phyloP scores from a whole-genome alignment of 331 rosid genomes.

The Quercus phellos region DNA sequence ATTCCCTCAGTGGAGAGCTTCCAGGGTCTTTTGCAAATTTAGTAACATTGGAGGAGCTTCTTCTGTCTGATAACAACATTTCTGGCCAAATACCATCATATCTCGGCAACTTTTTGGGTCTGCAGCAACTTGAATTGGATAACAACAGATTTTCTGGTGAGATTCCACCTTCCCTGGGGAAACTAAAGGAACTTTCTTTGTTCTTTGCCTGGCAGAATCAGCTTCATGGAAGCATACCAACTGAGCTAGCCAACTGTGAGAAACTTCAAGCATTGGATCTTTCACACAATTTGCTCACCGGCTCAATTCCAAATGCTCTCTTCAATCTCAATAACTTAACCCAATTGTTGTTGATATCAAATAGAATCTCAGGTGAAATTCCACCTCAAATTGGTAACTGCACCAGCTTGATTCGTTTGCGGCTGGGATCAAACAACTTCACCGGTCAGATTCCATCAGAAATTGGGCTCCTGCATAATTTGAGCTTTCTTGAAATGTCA shows the following conservation, averaged over 20 bases:
- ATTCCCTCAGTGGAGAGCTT: constrained; percentile 64
- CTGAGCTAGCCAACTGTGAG: constrained; percentile 67
- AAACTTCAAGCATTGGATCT: constrained; percentile 90
- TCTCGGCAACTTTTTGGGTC: constrained; percentile 59
- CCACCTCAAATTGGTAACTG: constrained; percentile 78
- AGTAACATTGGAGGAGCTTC: constrained; percentile 64
- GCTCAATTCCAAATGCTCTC: constrained; percentile 63
- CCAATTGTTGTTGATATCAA: constrained; percentile 79
- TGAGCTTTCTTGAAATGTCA: constrained; percentile 85
- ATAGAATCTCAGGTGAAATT: constrained; percentile 67
- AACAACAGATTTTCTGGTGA: constrained; percentile 75
- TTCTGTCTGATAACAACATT: constrained; percentile 66
- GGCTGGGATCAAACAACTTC: constrained; percentile 82
- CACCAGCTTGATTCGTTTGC: constrained; percentile 58
- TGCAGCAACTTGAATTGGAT: constrained; percentile 87
- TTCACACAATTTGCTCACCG: constrained; percentile 73
- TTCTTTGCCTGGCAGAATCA: constrained; percentile 94
- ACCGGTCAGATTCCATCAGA: constrained; percentile 71
- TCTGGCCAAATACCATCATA: constrained; percentile 67
- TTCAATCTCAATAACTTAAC: constrained; percentile 79
- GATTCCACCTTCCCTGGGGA: constrained; percentile 72
- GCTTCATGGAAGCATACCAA: constrained; percentile 71
- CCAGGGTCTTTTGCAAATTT: constrained; percentile 52
- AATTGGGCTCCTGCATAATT: constrained; percentile 55
- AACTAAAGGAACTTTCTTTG: constrained; percentile 65